These are phyloP conservation scores for Oemleria cerasiformis DNA, from an alignment of 306 rosid species.

Conservation along the genomic window DNA sequence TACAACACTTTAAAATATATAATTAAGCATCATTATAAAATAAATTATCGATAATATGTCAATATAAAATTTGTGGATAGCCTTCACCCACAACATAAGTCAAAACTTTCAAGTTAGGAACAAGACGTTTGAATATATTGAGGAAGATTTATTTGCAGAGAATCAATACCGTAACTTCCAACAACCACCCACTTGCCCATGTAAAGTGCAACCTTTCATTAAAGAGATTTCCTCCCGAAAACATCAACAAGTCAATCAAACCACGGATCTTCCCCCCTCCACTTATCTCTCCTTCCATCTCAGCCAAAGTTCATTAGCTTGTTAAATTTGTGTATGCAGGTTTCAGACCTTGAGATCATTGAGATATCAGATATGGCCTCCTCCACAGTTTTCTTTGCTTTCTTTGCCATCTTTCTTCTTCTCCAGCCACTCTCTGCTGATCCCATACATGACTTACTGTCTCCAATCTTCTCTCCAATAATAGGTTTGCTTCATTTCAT, in stretches of 20 bases:
- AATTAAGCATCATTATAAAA: too few species aligned
- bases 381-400: conserved; percentile 18
- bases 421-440: conserved; percentile 39
- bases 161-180: conserved; percentile 32
- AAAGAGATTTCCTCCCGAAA: neutral
- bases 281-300: conserved; percentile 4
- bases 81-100: too few species aligned
- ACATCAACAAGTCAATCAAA: neutral
- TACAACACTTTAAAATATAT: too few species aligned
- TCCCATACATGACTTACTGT: conserved; percentile 34
- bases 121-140: neutral
- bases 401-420: conserved; percentile 33
- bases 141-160: neutral
- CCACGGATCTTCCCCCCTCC: neutral
- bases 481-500: conserved; percentile 40
- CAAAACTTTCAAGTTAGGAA: neutral
- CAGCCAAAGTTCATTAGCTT: neutral
- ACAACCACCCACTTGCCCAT: conserved; percentile 20
- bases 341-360: neutral
- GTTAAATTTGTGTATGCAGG: neutral
- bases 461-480: conserved; percentile 63
- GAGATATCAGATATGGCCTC: conserved; percentile 46
- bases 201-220: neutral
- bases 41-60: too few species aligned
- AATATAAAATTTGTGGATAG: too few species aligned